Evolutionary conservation across 2,329 filamentous ascomycete species (phyloP), one percentile per base, ranked within the genome.

Genomic region (Aspergillus terreus): DNA sequence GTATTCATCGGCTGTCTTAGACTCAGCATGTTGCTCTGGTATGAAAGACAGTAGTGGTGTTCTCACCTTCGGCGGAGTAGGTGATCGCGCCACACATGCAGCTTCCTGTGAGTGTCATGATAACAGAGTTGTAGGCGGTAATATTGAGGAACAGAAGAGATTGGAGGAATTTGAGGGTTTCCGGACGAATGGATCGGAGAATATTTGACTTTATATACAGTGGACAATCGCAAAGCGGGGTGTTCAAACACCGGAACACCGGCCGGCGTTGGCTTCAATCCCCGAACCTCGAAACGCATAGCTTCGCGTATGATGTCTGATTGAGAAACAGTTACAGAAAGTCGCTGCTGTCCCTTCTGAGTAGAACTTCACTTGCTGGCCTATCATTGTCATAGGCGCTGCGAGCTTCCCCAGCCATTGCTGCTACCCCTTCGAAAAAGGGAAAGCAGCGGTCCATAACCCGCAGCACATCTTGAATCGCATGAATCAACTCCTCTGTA

Each of bases 1-100:
- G 14, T 64, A 68, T 4, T 73, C 63, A 35, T 78, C 72, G 10
- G 69, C 76, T 79, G 48, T 10, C 25, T 51, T 46, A 40, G 51
- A 32, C 49, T 41, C 32, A 44, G 27, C 27, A 30, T 9, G 27
- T 9, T 11, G 9, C 9, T 10, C 10, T 30, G 27, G 9, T 30
- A 30, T 9, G 27, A 2, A 1, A 30, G 1, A 30, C 27, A 30
- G 27, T 11, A 30, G 27, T 2, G 6, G 27, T 30, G 6, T 30
- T 30, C 52, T 43, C 58, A 63, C 64, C 62, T 15, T 63, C 60
- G 46, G 60, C 61, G 42, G 62, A 38, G 50, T 70, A 70, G 15
- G 58, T 58, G 52, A 70, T 52, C 35, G 53, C 60, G 10, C 67
- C 66, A 53, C 68, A 71, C 59, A 70, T 56, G 61, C 68, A 71